These are phyloP conservation scores for Mycena sanguinolenta DNA, from an alignment of 768 basidiomycete species.

Conservation along the genomic window DNA sequence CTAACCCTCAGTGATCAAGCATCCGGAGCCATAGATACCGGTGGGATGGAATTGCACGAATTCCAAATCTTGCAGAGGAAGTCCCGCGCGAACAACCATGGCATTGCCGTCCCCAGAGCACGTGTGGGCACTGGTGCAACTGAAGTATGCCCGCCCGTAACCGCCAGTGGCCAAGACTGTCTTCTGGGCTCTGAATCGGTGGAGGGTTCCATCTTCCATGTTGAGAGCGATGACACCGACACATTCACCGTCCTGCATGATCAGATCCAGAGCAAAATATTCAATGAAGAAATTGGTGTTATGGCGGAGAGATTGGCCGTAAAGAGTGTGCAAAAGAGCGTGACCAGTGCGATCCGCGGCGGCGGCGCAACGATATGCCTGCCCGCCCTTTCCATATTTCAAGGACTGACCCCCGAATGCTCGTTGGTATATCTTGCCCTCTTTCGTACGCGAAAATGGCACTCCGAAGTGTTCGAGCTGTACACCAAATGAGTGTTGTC, in stretches of 20 bases:
- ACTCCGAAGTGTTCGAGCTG: slow-evolving; percentile 99
- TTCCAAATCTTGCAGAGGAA: slow-evolving; percentile 96
- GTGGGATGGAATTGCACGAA: slow-evolving; percentile 99
- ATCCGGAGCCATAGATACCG: slow-evolving; percentile 99
- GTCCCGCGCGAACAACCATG: slow-evolving; percentile 96
- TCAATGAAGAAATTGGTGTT: slow-evolving; percentile 99
- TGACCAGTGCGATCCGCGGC: slow-evolving; percentile 99
- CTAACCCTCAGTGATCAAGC: slow-evolving; percentile 96
- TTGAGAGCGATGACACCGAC: slow-evolving; percentile 99
- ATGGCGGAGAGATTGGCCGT: slow-evolving; percentile 98
- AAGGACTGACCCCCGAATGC: slow-evolving; percentile 99
- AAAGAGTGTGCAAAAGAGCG: slow-evolving; percentile 97
- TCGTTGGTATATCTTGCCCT: slow-evolving; percentile 99
- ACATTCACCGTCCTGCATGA: slow-evolving; percentile 99
- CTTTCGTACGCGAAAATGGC: slow-evolving; percentile 97
- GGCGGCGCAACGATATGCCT: slow-evolving; percentile 98
- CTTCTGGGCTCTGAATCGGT: slow-evolving; percentile 98
- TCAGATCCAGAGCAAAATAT: slow-evolving; percentile 98
- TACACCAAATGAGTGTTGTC: slow-evolving; percentile 12
- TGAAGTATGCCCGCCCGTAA: slow-evolving; percentile 98
- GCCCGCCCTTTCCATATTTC: slow-evolving; percentile 97
- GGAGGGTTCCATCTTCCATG: slow-evolving; percentile 99
- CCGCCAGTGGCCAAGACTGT: slow-evolving; percentile 98
- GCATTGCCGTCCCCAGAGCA: slow-evolving; percentile 99
- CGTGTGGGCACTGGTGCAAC: slow-evolving; percentile 98